Conservation (phyloP, 2,329 filamentous ascomycete species). For the Ophiocordyceps camponoti-floridani region DNA sequence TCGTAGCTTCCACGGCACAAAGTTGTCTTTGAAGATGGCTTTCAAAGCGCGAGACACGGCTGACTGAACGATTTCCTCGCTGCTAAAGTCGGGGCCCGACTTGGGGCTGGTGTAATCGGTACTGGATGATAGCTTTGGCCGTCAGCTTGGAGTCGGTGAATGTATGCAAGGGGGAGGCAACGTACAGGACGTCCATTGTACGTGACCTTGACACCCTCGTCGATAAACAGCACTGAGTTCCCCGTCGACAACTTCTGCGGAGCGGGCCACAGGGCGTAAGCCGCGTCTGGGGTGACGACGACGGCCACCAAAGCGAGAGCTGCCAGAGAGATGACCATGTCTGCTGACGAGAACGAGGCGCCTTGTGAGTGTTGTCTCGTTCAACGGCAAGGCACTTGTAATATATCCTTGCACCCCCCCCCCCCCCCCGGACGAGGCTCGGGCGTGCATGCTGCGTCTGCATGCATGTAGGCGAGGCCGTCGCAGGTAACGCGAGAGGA, state of each 20-base stretch:
- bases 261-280: neutral
- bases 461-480: neutral
- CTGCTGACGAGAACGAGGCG: neutral
- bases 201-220: neutral
- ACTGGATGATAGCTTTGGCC: conserved; percentile 23
- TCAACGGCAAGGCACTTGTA: neutral
- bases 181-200: neutral
- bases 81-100: conserved; percentile 21
- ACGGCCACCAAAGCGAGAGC: neutral
- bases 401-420: too few species aligned
- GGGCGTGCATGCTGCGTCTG: neutral
- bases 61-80: conserved; percentile 34
- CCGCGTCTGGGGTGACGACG: neutral
- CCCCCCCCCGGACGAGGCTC: neutral
- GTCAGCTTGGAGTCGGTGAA: neutral
- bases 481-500: neutral
- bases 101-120: conserved; percentile 18
- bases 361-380: neutral
- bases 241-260: neutral
- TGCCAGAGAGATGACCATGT: neutral
- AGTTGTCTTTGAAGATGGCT: conserved; percentile 47
- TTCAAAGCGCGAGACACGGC: conserved; percentile 41
- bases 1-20: conserved; percentile 66
- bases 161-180: too few species aligned
- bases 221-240: neutral